These are phyloP conservation scores for Auricularia cornea DNA, from an alignment of 768 basidiomycete species.

Conservation along the genomic window DNA sequence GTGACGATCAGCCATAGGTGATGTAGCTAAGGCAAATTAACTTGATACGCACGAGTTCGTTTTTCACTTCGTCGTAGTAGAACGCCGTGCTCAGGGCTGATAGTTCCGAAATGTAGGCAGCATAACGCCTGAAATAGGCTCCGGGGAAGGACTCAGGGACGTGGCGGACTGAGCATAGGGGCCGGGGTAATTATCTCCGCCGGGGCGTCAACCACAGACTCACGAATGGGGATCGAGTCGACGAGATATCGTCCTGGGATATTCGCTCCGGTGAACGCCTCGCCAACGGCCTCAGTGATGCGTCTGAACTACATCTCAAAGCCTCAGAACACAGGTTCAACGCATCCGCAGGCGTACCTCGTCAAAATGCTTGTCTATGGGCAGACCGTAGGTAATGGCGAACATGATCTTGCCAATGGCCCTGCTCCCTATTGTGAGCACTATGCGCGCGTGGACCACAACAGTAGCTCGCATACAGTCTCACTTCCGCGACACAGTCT, in stretches of 20 bases:
- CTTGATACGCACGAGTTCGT: not conserved
- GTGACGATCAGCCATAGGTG: not conserved
- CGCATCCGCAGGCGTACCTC: not conserved
- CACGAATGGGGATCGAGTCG: not conserved
- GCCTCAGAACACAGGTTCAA: too few relatives aligned
- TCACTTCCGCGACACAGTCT: not conserved
- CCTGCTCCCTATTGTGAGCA: too few relatives aligned
- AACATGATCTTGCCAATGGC: not conserved
- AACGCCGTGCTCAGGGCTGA: not conserved
- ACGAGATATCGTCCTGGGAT: not conserved
- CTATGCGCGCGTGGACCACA: too few relatives aligned
- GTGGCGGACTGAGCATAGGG: conserved; percentile 3
- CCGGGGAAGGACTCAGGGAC: conserved; percentile 9
- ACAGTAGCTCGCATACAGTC: not conserved
- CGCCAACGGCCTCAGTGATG: not conserved
- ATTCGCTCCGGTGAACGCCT: not conserved
- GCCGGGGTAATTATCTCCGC: not conserved
- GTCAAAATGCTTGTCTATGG: not conserved
- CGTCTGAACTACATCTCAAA: not conserved
- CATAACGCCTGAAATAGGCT: not conserved
- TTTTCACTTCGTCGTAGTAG: conserved; percentile 1
- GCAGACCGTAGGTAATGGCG: not conserved
- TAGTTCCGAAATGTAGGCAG: not conserved
- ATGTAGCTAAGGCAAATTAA: not conserved
- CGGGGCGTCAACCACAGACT: too few relatives aligned